Percentiles rank a stretch among this genome's conserved stretches.
Conservation (phyloP, 2,329 filamentous ascomycete genomes). For the Cladophialophora immunda region DNA sequence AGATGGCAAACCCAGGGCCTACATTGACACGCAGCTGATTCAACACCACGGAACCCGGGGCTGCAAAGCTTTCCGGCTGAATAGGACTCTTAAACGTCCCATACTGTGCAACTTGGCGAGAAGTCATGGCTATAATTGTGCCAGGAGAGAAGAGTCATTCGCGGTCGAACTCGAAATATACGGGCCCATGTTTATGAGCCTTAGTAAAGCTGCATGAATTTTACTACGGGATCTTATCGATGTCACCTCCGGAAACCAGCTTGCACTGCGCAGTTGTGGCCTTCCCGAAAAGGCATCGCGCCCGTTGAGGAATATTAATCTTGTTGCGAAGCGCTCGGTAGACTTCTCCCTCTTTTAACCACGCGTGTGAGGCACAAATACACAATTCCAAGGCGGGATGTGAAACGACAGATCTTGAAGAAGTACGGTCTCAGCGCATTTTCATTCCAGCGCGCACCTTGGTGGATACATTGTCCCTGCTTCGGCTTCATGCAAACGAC, state of each 20-base stretch:
- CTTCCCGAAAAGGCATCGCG: conserved; percentile 1
- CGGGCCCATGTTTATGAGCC: not conserved
- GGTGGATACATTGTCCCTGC: not conserved
- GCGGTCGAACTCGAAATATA: not conserved
- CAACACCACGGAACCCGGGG: conserved; percentile 46
- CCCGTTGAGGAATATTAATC: not conserved
- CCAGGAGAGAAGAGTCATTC: not conserved
- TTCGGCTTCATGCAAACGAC: conserved; percentile 5
- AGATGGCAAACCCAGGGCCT: not conserved
- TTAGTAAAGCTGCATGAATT: not conserved
- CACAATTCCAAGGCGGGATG: not conserved
- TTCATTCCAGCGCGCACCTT: not conserved
- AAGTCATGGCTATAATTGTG: conserved; percentile 33
- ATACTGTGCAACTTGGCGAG: conserved; percentile 36
- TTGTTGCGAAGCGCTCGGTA: not conserved
- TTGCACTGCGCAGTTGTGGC: not conserved
- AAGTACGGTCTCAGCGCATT: not conserved
- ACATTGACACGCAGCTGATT: conserved; percentile 46
- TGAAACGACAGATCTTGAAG: not conserved
- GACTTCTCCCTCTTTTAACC: not conserved
- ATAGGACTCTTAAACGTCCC: conserved; percentile 53
- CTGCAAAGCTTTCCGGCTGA: conserved; percentile 45
- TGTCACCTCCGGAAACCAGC: conserved; percentile 3
- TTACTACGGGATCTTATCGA: not conserved
- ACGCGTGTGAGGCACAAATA: not conserved